Evolutionary conservation across 345 rosid species (phyloP), one percentile per base, ranked within the genome.

Genomic region (Brassica rapa): DNA sequence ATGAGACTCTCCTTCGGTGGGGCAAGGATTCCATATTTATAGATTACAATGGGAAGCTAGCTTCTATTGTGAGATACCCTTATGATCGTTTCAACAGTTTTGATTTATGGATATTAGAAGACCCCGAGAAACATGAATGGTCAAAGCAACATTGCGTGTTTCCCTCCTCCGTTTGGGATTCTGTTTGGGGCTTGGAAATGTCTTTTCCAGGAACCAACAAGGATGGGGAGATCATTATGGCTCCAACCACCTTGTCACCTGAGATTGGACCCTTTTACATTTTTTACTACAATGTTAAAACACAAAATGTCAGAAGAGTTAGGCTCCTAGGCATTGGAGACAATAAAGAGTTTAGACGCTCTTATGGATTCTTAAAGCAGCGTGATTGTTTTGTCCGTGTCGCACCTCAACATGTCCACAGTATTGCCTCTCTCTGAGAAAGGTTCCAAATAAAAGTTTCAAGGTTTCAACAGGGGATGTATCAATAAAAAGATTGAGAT

Each of bases 41-140:
- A 4, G 56, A 37, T 12, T 71, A 59, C 75, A 59, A 37, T 24
- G 66, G 75, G 25, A 71, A 71, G 66, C 39, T 71, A 37, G 66
- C 66, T 71, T 59, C 37, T 21, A 71, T 71, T 23, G 66, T 59
- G 56, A n/a, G 35, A 57, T 0, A 7, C 35, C 56, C 37, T 59
- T 10, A 32, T 30, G 16, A 0, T 55, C 37, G 9, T 7, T 39
- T n/a, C n/a, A 0, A 4, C 14, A n/a, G 25, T 14, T 71, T 71
- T 57, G 65, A 57, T 57, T 27, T 71, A 23, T 72, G 75, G 66
- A 39, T 71, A 71, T 32, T 59, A 71, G 37, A 71, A 60, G 56
- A 59, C 25, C 10, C 11, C 32, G 5, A 14, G 56, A 37, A 60
- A 72, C 75, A 39, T 60, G 27, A 72, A 15, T 72, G 67, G 75